Percentiles rank a stretch among this genome's conserved stretches.
phyloP scores from a whole-genome alignment of 805 yeast genomes.

The Alloascoidea africana region DNA sequence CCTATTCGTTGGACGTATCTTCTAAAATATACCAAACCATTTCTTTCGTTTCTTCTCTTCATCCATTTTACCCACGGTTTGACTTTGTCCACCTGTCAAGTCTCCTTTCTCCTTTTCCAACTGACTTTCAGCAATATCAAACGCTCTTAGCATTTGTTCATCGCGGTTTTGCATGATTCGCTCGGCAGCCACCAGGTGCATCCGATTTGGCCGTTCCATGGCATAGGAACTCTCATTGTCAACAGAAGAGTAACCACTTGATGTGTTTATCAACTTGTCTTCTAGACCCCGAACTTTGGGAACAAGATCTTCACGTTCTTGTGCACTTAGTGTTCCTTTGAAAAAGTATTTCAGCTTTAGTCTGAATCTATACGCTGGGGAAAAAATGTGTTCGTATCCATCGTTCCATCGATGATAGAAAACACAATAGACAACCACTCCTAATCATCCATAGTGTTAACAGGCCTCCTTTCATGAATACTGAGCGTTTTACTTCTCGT shows the following conservation, averaged over 20 bases:
- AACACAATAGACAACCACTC: slow-evolving; percentile 39
- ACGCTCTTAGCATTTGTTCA: slow-evolving; percentile 31
- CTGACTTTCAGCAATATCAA: slow-evolving; percentile 26
- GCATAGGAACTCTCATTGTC: slow-evolving; percentile 24
- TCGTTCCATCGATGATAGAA: slow-evolving; percentile 81
- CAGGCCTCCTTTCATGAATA: too few relatives aligned
- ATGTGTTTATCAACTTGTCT: slow-evolving; percentile 24
- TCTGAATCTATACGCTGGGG: slow-evolving; percentile 49
- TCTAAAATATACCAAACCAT: slow-evolving; percentile 2
- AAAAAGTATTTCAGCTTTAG: slow-evolving; percentile 37
- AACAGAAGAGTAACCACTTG: slow-evolving; percentile 18
- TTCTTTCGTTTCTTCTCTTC: slow-evolving; percentile 1
- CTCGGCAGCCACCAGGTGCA: slow-evolving; percentile 65
- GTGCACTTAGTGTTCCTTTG: slow-evolving; percentile 36
- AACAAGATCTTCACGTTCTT: slow-evolving; percentile 50
- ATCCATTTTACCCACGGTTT: too few relatives aligned
- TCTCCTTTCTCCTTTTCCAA: slow-evolving; percentile 6
- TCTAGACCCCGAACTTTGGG: slow-evolving; percentile 21
- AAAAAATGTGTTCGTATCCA: slow-evolving; percentile 61
- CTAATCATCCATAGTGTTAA: too few relatives aligned
- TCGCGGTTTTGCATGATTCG: slow-evolving; percentile 54
- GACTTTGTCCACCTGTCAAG: too few relatives aligned
- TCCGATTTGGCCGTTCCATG: slow-evolving; percentile 52
- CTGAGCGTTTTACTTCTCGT: too few relatives aligned
- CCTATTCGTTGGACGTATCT: too few relatives aligned